Evolutionary conservation across 2,329 filamentous ascomycete genomes (phyloP), one percentile per base, ranked within the genome.

Genomic region (Arthrobotrys pseudoclavata): DNA sequence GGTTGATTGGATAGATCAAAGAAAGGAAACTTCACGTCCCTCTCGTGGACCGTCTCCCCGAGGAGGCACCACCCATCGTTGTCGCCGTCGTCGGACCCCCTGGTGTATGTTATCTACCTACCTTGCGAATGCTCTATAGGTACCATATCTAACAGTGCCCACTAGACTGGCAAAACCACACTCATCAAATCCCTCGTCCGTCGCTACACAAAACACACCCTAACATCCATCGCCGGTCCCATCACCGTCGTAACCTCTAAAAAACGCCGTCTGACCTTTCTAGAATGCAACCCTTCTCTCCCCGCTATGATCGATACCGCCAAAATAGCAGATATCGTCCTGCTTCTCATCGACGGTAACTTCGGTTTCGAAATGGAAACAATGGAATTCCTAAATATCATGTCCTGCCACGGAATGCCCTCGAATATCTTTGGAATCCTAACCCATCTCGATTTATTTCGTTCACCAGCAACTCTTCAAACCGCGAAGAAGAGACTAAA

Each of bases 281-380:
- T 99, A 82, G 96, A 99, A 88, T 97, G 93, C 82, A 94, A 96
- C n/a, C 95, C 98, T 83, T 94, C 96, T 81, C 89, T 99, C 67
- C 94, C 96, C 79, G 92, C 92, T 80, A 97, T 98, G 93, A 94
- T 99, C 80, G 96, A 99, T 84, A 88, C 97, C 70, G 93, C 96
- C 76, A 99, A 99, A 85, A 92, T 99, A 50, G 96, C 96, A 18
- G 96, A 99, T 83, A 97, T 99, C 82, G 93, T 98, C 4, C 87
- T 99, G 61, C 88, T 99, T 70, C 96, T 99, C 92, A 99, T 99
- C 81, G 96, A 99, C 83, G 96, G 96, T 69, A 98, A 98, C 85
- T 99, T 92, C 82, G 96, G 96, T 13, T 99, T 99, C 83, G 96
- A 99, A 85, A 99, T 99, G 96, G 96, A 99, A 87, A 99, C 96